Evolutionary conservation across 164 flowering plant species (phyloP).

Genomic region (Malania oleifera): DNA sequence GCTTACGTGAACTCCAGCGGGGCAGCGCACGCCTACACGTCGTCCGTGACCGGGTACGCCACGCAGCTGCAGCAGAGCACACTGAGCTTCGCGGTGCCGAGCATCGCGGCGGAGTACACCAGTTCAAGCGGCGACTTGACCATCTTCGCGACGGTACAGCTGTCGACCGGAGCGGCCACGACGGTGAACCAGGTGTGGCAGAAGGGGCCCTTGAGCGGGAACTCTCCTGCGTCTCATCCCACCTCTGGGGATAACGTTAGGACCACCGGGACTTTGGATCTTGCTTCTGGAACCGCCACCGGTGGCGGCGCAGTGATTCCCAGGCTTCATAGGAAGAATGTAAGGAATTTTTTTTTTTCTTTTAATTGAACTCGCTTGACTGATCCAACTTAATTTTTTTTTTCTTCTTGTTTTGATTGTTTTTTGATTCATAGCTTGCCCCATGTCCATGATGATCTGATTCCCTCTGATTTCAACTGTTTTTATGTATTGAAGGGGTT

Average conservation of each 20-base stretch:
- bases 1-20: slow-evolving; percentile 31
- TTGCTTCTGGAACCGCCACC: slow-evolving; percentile 23
- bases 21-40: slow-evolving; percentile 30
- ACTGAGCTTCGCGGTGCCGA: slow-evolving; percentile 35
- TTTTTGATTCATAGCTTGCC: no score
- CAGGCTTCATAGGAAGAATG: slow-evolving; percentile 23
- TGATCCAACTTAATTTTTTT: neutral
- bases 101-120: slow-evolving; percentile 10
- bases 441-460: no score
- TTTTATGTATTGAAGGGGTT: no score
- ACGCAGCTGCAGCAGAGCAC: slow-evolving; percentile 19
- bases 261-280: slow-evolving; percentile 25
- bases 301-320: slow-evolving; percentile 10
- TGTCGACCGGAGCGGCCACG: neutral
- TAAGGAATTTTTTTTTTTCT: slow-evolving; percentile 18
- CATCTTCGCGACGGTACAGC: slow-evolving; percentile 32
- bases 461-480: no score
- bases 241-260: slow-evolving; percentile 10
- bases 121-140: slow-evolving; percentile 24
- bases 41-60: slow-evolving; percentile 9
- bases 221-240: slow-evolving; percentile 6
- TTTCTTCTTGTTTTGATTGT: neutral
- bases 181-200: slow-evolving; percentile 44
- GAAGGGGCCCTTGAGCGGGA: slow-evolving; percentile 24
- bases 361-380: neutral